These are phyloP conservation scores for Plasmodium fragile DNA, from an alignment of 169 alveolate genomes.

Conservation along the genomic window DNA sequence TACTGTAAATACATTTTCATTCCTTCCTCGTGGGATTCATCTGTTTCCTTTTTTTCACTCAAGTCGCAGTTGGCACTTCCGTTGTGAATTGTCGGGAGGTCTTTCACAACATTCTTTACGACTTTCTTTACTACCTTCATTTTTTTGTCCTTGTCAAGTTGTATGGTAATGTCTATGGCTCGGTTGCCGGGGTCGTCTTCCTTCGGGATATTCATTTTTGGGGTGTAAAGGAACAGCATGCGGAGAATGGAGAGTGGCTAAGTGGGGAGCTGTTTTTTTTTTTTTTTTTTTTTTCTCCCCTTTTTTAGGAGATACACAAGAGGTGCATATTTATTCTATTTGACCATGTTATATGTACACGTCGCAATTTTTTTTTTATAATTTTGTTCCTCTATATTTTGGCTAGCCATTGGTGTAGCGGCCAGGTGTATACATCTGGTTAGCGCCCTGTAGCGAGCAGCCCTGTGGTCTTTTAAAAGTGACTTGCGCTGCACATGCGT, in stretches of 20 bases:
- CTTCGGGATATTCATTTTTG: constrained; percentile 57
- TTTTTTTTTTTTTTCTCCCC: background rate
- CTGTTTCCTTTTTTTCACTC: background rate
- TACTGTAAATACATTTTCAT: constrained; percentile 22
- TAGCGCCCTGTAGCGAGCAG: background rate
- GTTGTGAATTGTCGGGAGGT: no score
- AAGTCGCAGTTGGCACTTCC: background rate
- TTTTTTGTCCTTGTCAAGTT: constrained; percentile 33
- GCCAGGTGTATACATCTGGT: background rate
- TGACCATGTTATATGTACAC: background rate
- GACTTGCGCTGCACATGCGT: background rate
- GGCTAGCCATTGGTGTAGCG: background rate
- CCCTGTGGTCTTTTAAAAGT: background rate
- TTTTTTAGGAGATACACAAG: background rate
- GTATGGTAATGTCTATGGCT: constrained; percentile 17
- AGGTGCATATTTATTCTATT: background rate
- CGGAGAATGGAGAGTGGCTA: background rate
- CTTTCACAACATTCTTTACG: background rate
- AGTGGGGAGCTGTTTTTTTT: background rate
- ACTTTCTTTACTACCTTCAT: constrained; percentile 22
- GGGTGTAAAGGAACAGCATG: background rate
- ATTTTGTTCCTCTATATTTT: background rate
- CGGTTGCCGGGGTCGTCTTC: background rate
- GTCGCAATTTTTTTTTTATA: background rate
- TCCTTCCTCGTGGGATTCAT: constrained; percentile 22